A percentile compares a stretch with the other conserved stretches of the same genome.
Evolutionary conservation across 495 filamentous ascomycete genomes (phyloP).

Genomic region (Lepraria neglecta): DNA sequence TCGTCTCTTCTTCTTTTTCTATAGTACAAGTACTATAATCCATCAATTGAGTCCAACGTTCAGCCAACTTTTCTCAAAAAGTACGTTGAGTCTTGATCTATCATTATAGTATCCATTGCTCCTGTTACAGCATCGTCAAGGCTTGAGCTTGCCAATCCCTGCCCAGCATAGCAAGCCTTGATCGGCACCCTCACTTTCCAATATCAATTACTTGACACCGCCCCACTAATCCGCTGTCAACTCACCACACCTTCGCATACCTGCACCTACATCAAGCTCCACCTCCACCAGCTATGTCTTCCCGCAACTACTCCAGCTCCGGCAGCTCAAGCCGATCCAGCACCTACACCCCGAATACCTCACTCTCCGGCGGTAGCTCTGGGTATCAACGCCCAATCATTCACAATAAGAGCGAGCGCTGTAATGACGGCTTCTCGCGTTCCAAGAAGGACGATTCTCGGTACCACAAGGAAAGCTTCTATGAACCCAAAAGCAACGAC

Average conservation of each 20-base stretch:
- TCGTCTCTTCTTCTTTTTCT: no score
- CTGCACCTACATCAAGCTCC: background rate
- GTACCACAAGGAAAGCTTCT: background rate
- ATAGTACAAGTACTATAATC: no score
- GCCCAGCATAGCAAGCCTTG: no score
- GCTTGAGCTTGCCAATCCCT: no score
- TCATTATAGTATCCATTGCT: no score
- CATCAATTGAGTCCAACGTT: no score
- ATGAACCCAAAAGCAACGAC: background rate
- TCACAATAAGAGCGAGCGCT: background rate
- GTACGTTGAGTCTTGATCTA: no score
- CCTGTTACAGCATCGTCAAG: no score
- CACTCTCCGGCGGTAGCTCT: background rate
- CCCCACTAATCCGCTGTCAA: no score
- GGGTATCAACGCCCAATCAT: background rate
- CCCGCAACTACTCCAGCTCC: constrained; percentile 5
- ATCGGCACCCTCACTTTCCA: no score
- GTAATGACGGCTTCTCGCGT: background rate
- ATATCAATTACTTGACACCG: no score
- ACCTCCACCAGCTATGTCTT: background rate
- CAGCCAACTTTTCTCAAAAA: no score
- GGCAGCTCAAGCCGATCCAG: background rate
- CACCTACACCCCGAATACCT: background rate
- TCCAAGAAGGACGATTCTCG: background rate
- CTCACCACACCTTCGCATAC: background rate